phyloP scores from a whole-genome alignment of 2,329 filamentous ascomycete species.

The Fusarium continuum region DNA sequence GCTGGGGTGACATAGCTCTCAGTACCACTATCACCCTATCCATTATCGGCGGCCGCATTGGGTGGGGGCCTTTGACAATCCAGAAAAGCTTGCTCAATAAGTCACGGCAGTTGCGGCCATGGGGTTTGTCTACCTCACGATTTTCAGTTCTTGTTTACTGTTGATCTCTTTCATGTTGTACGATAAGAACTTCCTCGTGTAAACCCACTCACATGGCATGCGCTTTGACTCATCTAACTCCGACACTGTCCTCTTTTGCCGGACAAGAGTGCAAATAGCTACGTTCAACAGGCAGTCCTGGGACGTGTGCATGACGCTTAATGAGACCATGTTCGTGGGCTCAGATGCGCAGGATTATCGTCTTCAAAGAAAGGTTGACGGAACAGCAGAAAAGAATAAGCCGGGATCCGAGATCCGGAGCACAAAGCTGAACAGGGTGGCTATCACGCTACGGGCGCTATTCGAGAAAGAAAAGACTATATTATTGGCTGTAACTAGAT shows the following conservation, averaged over 20 bases:
- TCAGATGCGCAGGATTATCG: slow-evolving; percentile 84
- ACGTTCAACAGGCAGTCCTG: slow-evolving; percentile 96
- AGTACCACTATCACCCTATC: slow-evolving; percentile 45
- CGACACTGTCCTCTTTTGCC: slow-evolving; percentile 90
- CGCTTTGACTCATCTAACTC: slow-evolving; percentile 90
- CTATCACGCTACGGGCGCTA: background rate
- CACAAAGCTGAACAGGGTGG: background rate
- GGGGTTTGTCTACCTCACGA: slow-evolving; percentile 45
- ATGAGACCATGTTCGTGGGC: slow-evolving; percentile 94
- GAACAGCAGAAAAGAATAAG: fast-evolving
- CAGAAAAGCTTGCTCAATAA: slow-evolving; percentile 34
- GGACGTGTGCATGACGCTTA: slow-evolving; percentile 93
- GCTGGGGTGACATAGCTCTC: slow-evolving; percentile 46
- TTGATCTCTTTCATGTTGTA: slow-evolving; percentile 45
- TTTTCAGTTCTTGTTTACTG: slow-evolving; percentile 46
- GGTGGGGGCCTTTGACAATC: slow-evolving; percentile 27
- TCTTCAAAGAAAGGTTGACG: slow-evolving; percentile 73
- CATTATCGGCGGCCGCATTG: slow-evolving; percentile 42
- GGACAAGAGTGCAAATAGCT: slow-evolving; percentile 94
- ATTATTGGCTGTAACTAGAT: no score
- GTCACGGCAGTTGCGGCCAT: slow-evolving; percentile 46
- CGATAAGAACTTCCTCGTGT: slow-evolving; percentile 92
- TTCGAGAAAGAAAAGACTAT: no score
- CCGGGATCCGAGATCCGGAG: background rate
- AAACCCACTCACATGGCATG: slow-evolving; percentile 83